A percentile compares a stretch with the other conserved stretches of the same genome.
phyloP scores from a whole-genome alignment of 176 grass and related monocot genomes.

The Bromus sterilis region DNA sequence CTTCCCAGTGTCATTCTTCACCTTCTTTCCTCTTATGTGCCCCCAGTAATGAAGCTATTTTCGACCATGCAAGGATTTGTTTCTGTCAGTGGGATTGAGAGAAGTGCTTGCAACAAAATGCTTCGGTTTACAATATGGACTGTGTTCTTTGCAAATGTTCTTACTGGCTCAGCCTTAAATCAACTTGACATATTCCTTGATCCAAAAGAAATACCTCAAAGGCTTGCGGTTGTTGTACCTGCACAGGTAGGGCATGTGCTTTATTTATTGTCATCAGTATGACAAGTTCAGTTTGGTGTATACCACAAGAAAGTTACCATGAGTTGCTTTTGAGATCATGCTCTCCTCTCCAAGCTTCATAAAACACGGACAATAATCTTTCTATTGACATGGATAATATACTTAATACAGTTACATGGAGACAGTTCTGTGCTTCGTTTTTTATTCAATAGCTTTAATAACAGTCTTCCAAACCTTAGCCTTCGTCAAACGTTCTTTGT shows the following conservation, averaged over 20 bases:
- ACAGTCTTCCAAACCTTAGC: neutral
- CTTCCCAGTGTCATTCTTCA: slow-evolving; percentile 90
- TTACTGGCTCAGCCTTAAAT: slow-evolving; percentile 53
- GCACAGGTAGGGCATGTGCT: slow-evolving; percentile 44
- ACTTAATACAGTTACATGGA: neutral
- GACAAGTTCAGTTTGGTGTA: neutral
- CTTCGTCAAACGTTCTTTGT: neutral
- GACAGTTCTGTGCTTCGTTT: neutral
- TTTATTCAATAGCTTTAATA: neutral
- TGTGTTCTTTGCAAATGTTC: slow-evolving; percentile 87
- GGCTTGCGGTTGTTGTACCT: slow-evolving; percentile 78
- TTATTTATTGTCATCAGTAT: neutral
- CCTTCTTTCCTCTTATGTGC: slow-evolving; percentile 68
- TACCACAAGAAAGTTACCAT: neutral
- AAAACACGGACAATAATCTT: neutral
- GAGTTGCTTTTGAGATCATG: neutral
- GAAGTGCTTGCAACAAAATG: slow-evolving; percentile 95
- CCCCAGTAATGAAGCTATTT: slow-evolving; percentile 81
- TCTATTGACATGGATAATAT: neutral
- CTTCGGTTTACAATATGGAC: slow-evolving; percentile 90
- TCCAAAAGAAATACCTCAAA: slow-evolving; percentile 76
- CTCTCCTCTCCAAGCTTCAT: slow-evolving; percentile 8
- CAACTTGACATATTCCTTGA: slow-evolving; percentile 50
- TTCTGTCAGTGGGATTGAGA: slow-evolving; percentile 74
- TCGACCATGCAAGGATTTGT: slow-evolving; percentile 93